A percentile compares a stretch with the other conserved stretches of the same genome.
phyloP scores from a whole-genome alignment of 2,329 filamentous ascomycete species.

The Apiospora arundinis region DNA sequence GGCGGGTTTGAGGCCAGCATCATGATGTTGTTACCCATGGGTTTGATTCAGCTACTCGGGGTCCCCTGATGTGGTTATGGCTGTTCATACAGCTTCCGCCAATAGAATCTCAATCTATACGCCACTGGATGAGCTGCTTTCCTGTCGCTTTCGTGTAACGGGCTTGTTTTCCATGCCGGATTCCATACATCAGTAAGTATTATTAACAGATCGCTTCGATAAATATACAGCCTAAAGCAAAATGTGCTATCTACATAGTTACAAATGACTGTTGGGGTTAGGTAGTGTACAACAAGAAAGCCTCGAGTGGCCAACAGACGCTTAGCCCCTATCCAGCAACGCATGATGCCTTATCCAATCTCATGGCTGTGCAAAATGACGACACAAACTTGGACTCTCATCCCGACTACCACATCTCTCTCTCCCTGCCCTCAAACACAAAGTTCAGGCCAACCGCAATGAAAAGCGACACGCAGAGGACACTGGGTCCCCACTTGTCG shows the following conservation, averaged over 20 bases:
- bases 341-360: background rate
- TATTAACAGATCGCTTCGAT: background rate
- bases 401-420: conserved; percentile 55
- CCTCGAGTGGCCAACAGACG: background rate
- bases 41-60: background rate
- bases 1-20: background rate
- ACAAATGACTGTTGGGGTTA: background rate
- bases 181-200: too few species aligned
- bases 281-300: background rate
- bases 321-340: background rate
- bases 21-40: background rate
- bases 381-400: background rate
- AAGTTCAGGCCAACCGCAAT: conserved; percentile 81
- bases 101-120: background rate
- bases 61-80: background rate
- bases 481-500: conserved; percentile 83
- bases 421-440: conserved; percentile 73
- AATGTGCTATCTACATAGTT: background rate
- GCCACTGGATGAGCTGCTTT: background rate
- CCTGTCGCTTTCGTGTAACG: background rate
- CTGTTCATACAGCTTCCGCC: background rate
- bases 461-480: conserved; percentile 77
- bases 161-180: background rate
- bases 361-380: background rate
- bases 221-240: conserved; percentile 5